Conservation (phyloP, 2,329 filamentous ascomycete species). For the Neofusicoccum parvum region DNA sequence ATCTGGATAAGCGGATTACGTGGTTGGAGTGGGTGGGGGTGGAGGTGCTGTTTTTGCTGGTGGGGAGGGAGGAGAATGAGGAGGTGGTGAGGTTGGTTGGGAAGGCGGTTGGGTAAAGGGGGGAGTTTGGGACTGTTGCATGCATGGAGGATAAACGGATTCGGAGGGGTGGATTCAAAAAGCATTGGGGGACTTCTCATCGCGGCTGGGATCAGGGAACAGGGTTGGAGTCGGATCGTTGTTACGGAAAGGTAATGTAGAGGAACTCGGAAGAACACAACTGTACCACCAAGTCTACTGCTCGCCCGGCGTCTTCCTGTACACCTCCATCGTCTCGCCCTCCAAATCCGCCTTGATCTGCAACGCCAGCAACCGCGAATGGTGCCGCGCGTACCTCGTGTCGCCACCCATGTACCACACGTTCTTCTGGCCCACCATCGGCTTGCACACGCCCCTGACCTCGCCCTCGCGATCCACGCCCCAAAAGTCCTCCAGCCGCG, state of each 20-base stretch:
- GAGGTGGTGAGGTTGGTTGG: background rate
- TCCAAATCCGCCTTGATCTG: slow-evolving; percentile 48
- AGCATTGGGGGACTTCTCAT: too few relatives aligned
- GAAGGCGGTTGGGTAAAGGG: background rate
- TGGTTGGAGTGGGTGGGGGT: slow-evolving; percentile 8
- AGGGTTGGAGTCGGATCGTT: too few relatives aligned
- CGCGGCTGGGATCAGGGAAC: too few relatives aligned
- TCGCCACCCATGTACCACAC: slow-evolving; percentile 52
- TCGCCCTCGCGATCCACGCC: slow-evolving; percentile 52
- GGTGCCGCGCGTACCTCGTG: slow-evolving; percentile 50
- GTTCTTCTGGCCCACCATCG: slow-evolving; percentile 33
- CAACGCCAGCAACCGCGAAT: slow-evolving; percentile 48
- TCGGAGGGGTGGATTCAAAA: background rate
- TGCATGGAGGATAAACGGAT: too few relatives aligned
- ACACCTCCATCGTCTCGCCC: slow-evolving; percentile 26
- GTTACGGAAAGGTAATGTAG: background rate
- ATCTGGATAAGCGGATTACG: slow-evolving; percentile 6
- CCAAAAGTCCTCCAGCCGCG: slow-evolving; percentile 48
- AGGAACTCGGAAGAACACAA: background rate
- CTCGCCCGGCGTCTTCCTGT: slow-evolving; percentile 17
- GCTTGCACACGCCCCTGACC: slow-evolving; percentile 44
- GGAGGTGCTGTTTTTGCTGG: slow-evolving; percentile 2
- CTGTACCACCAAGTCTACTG: too few relatives aligned
- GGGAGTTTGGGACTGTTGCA: background rate
- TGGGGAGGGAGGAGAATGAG: slow-evolving; percentile 5